phyloP scores from a whole-genome alignment of 1,284 basidiomycete genomes.

The Ustilago bromivora region DNA sequence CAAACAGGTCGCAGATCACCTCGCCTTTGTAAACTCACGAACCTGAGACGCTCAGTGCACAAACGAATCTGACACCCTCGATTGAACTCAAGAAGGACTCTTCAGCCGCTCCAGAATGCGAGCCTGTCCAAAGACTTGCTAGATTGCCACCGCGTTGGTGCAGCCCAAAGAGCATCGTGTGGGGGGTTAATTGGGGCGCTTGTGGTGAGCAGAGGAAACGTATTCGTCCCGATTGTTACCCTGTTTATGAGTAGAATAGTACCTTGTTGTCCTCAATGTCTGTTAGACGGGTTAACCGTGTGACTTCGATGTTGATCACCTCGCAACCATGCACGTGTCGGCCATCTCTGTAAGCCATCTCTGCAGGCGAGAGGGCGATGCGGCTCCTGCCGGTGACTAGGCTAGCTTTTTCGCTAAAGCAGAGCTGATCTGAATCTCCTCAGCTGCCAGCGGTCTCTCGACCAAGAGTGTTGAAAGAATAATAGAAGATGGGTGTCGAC shows the following conservation, averaged over 20 bases:
- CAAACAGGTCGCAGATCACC: constrained; percentile 17
- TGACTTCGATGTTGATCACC: constrained; percentile 12
- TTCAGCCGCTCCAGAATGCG: too few species aligned
- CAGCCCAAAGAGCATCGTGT: neutral
- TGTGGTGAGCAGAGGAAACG: neutral
- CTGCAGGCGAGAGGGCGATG: neutral
- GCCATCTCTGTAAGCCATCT: neutral
- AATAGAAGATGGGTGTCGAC: too few species aligned
- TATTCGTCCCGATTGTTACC: neutral
- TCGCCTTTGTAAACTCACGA: constrained; percentile 15
- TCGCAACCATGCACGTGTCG: neutral
- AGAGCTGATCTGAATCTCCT: too few species aligned
- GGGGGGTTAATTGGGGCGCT: neutral
- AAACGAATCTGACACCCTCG: neutral
- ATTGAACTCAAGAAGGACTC: neutral
- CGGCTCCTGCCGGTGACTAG: constrained; percentile 5
- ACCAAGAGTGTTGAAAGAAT: too few species aligned
- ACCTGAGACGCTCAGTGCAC: neutral
- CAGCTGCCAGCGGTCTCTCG: too few species aligned
- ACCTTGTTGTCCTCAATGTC: neutral
- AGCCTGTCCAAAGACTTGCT: neutral
- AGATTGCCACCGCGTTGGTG: neutral
- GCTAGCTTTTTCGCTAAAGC: neutral
- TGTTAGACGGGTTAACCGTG: neutral
- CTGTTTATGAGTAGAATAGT: too few species aligned